These are phyloP conservation scores for Peronospora farinosa DNA, from an alignment of 352 stramenopile genomes.

Conservation along the genomic window DNA sequence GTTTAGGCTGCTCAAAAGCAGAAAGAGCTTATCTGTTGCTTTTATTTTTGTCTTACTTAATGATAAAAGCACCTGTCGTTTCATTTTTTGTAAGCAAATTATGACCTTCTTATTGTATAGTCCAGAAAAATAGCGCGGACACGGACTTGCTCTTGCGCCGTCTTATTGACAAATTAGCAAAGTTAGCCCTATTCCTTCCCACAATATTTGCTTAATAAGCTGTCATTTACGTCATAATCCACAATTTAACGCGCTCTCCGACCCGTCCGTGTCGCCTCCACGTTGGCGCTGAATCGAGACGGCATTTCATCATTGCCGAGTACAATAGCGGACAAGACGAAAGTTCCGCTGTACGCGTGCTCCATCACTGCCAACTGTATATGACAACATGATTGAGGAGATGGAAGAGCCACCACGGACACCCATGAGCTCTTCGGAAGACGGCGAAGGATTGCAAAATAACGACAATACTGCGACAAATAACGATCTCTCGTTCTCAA, in stretches of 20 bases:
- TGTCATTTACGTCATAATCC: not conserved
- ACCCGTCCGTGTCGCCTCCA: slow-evolving; percentile 7
- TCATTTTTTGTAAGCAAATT: too few relatives aligned
- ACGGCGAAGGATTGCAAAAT: slow-evolving; percentile 19
- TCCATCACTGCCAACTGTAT: slow-evolving; percentile 1
- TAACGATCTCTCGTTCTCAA: slow-evolving; percentile 16
- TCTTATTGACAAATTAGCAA: too few relatives aligned
- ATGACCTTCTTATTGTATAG: too few relatives aligned
- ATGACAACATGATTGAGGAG: slow-evolving; percentile 25
- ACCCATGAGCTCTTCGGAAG: slow-evolving; percentile 15
- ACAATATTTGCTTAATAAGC: too few relatives aligned
- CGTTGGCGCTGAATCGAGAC: slow-evolving; percentile 9
- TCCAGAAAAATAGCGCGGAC: too few relatives aligned
- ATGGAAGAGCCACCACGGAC: slow-evolving; percentile 15
- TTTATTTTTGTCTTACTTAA: too few relatives aligned
- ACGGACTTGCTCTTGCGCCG: too few relatives aligned
- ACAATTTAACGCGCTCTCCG: slow-evolving; percentile 11
- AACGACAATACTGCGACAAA: slow-evolving; percentile 8
- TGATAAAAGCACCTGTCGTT: too few relatives aligned
- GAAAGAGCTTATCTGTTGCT: too few relatives aligned
- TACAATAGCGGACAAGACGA: slow-evolving; percentile 4
- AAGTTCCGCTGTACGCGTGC: slow-evolving; percentile 3
- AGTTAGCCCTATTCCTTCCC: too few relatives aligned
- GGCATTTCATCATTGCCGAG: slow-evolving; percentile 15
- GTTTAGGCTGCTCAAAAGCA: too few relatives aligned